phyloP scores from a whole-genome alignment of 768 basidiomycete genomes.

The Cubamyces lactineus region DNA sequence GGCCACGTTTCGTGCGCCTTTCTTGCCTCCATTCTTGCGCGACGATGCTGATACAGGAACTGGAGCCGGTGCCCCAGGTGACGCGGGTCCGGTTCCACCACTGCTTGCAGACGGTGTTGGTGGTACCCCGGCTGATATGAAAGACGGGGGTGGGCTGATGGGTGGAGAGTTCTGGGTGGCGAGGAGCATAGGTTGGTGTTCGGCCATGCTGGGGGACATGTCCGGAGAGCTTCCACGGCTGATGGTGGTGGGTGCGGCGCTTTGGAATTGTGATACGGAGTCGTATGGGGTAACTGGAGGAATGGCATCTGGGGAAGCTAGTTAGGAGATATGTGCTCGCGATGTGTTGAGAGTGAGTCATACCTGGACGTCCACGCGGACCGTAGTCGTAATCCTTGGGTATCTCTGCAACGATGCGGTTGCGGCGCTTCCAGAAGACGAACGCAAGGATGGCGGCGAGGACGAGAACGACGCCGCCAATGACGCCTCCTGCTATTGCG shows the following conservation, averaged over 20 bases:
- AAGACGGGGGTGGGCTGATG: too few species aligned
- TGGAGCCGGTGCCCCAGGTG: too few species aligned
- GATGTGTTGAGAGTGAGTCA: too few species aligned
- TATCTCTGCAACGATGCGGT: background rate
- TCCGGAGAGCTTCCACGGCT: background rate
- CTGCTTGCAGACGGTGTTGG: too few species aligned
- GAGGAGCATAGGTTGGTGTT: background rate
- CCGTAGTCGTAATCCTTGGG: slow-evolving; percentile 2
- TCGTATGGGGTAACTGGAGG: background rate
- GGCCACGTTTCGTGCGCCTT: too few species aligned
- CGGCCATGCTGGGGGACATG: background rate
- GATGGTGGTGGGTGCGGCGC: background rate
- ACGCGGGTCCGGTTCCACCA: too few species aligned
- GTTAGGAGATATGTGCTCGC: too few species aligned
- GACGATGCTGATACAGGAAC: too few species aligned
- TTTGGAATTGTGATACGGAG: background rate
- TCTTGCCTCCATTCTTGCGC: too few species aligned
- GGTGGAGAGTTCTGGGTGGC: too few species aligned
- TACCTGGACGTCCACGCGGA: background rate
- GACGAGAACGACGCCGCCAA: background rate
- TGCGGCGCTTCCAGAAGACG: background rate
- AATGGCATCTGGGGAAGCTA: background rate
- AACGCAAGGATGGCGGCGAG: background rate
- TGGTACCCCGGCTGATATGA: too few species aligned
- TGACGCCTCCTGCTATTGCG: background rate